Conservation (phyloP, 2,329 filamentous ascomycete genomes). For the Eurotiales sp. region DNA sequence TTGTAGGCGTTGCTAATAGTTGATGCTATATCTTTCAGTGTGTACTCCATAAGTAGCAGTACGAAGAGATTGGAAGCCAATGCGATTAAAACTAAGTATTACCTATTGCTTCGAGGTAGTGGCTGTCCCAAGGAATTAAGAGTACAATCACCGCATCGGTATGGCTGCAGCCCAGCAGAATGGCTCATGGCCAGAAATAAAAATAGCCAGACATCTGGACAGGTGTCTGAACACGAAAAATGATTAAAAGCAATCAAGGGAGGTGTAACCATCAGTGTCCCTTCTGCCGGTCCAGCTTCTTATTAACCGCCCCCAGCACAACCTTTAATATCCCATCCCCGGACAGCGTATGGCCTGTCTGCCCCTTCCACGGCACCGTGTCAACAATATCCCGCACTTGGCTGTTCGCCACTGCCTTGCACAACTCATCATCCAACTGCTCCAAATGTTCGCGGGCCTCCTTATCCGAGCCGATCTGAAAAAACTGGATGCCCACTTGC, state of each 20-base stretch:
- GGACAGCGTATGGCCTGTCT: slow-evolving; percentile 52
- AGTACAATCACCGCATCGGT: no score
- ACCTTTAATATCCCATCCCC: slow-evolving; percentile 74
- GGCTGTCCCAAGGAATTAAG: no score
- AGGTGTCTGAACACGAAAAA: background rate
- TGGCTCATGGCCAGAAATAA: no score
- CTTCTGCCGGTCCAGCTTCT: slow-evolving; percentile 54
- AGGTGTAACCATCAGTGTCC: slow-evolving; percentile 16
- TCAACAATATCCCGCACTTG: slow-evolving; percentile 81
- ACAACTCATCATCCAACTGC: slow-evolving; percentile 71
- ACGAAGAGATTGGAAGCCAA: no score
- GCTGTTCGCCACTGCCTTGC: slow-evolving; percentile 43
- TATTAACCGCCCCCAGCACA: slow-evolving; percentile 73
- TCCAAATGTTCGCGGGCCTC: slow-evolving; percentile 62
- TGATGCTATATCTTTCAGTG: no score
- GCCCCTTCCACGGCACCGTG: slow-evolving; percentile 68
- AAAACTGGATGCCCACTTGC: slow-evolving; percentile 92
- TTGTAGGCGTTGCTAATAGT: no score
- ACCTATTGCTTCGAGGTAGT: no score
- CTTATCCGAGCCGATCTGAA: slow-evolving; percentile 78
- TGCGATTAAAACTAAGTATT: no score
- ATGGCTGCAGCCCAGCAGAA: no score
- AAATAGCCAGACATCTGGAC: background rate
- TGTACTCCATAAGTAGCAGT: no score
- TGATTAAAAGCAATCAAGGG: background rate